Evolutionary conservation across 2,329 filamentous ascomycete species (phyloP).

Genomic region (Fragosphaeria purpurea): DNA sequence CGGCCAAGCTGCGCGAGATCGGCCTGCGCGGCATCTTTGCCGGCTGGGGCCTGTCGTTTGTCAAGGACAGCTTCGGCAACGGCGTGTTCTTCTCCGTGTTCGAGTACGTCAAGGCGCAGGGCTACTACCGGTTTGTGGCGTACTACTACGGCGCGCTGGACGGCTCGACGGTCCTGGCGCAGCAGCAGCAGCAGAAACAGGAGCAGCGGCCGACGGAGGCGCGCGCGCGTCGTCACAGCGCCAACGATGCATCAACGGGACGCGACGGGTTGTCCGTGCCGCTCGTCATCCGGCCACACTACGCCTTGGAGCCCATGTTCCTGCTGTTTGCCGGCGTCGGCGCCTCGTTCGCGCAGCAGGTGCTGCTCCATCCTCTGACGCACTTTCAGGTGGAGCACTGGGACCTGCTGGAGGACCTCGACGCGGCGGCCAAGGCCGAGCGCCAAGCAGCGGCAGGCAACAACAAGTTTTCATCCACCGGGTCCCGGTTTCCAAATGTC

Average conservation of each 20-base stretch:
- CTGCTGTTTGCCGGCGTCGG: constrained; percentile 58
- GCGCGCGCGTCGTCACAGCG: constrained; percentile 4
- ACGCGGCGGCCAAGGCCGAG: constrained; percentile 30
- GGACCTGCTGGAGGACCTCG: constrained; percentile 61
- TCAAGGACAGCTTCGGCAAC: constrained; percentile 60
- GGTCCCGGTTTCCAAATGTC: constrained; percentile 12
- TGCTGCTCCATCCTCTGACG: constrained; percentile 60
- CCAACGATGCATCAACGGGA: background rate
- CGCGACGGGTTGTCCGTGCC: constrained; percentile 20
- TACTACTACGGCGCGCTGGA: constrained; percentile 57
- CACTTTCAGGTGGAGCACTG: constrained; percentile 65
- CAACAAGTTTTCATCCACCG: constrained; percentile 13
- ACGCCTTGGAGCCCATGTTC: constrained; percentile 64
- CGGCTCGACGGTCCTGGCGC: constrained; percentile 33
- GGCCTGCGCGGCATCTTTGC: constrained; percentile 63
- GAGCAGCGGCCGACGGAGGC: constrained; percentile 30
- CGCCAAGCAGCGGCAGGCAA: constrained; percentile 2
- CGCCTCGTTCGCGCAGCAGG: constrained; percentile 59
- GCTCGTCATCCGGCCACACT: constrained; percentile 58
- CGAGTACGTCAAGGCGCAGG: constrained; percentile 66
- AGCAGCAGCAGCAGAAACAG: constrained; percentile 22
- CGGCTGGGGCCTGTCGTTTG: constrained; percentile 57
- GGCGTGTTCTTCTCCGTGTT: constrained; percentile 67
- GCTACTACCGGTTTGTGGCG: constrained; percentile 60
- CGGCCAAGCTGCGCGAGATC: constrained; percentile 59